A percentile compares a stretch with the other conserved stretches of the same genome.
phyloP scores from a whole-genome alignment of 2,329 filamentous ascomycete genomes.

The Monascus ruber region DNA sequence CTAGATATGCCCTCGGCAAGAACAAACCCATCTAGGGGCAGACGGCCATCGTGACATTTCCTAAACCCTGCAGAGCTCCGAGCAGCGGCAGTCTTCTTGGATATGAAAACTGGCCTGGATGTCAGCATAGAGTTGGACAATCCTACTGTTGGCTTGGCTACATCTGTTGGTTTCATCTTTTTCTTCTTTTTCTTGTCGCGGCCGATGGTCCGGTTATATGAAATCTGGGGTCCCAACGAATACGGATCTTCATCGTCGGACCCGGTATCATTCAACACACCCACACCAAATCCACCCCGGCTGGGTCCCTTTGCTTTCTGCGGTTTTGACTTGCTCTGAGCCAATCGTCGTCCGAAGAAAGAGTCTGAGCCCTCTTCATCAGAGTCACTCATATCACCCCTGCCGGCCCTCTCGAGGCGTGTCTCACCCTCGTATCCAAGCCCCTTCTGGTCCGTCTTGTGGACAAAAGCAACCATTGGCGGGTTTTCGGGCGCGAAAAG shows the following conservation, averaged over 20 bases:
- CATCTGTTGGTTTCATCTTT: slow-evolving; percentile 32
- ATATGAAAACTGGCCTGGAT: slow-evolving; percentile 62
- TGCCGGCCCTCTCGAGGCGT: slow-evolving; percentile 16
- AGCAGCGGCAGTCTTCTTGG: slow-evolving; percentile 47
- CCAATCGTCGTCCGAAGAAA: slow-evolving; percentile 26
- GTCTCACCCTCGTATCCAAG: slow-evolving; percentile 35
- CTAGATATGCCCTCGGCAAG: slow-evolving; percentile 47
- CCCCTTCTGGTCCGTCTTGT: slow-evolving; percentile 36
- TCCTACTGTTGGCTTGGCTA: slow-evolving; percentile 30
- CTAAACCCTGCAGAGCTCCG: slow-evolving; percentile 41
- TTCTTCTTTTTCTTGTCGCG: slow-evolving; percentile 72
- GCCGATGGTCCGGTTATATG: slow-evolving; percentile 71
- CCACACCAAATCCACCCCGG: slow-evolving; percentile 69
- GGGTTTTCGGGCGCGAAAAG: slow-evolving; percentile 80
- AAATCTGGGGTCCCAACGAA: slow-evolving; percentile 80
- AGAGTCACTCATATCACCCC: slow-evolving; percentile 6
- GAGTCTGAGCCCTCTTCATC: slow-evolving; percentile 21
- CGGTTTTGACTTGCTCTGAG: slow-evolving; percentile 24
- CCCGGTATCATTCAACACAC: slow-evolving; percentile 80
- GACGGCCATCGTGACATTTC: slow-evolving; percentile 71
- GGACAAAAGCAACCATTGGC: slow-evolving; percentile 44
- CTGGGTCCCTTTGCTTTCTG: slow-evolving; percentile 43
- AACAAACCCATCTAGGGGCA: slow-evolving; percentile 70
- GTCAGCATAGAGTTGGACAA: slow-evolving; percentile 53
- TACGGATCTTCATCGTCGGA: slow-evolving; percentile 95